Base-by-base conservation (phyloP, 768 basidiomycete genomes). In the Guyanaporus albipodus region DNA sequence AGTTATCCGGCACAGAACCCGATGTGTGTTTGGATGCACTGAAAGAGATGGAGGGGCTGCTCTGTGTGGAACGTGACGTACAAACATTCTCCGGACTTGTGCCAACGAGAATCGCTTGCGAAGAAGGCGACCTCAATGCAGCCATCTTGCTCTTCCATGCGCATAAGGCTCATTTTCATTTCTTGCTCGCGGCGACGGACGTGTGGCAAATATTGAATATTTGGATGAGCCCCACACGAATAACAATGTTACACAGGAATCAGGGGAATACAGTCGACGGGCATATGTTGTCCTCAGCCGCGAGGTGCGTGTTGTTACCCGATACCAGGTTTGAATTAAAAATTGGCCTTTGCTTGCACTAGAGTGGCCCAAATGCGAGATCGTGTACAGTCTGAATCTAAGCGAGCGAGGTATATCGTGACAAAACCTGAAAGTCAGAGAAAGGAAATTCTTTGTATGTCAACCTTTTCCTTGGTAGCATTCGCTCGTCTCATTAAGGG, bases 81-180 rank as follows among this genome's bases (percentile, higher is more conserved):
- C 29, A 35, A n/a, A n/a, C n/a, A 10, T 29, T 38, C 9, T 43
- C 53, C 33, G 37, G 29, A n/a, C 23, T 43, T 9, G n/a, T 34
- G 3, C 40, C 37, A 4, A 33, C 35, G n/a, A 18, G 22, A 27
- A 28, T 23, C 2, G 19, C 10, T 6, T 18, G 8, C 9, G 10
- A 44, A 23, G 49, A 56, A 24, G 39, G 28, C 8, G 27, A 33
- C 8, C 3, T 55, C 18, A 34, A 42, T 11, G 15, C 0, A 4
- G 44, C 41, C 22, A 24, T 50, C 17, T 3, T 10, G 1, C 44
- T 46, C 27, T 55, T 55, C 12, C 17, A 32, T 19, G 14, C 27
- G 9, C 46, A 31, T 23, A 45, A 39, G 12, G 29, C 43, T 0
- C 36, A 54, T 15, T 54, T 55, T 32, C 39, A 44, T 17, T 55